Evolutionary conservation across 2,329 filamentous ascomycete genomes (phyloP), one percentile per base, ranked within the genome.

Genomic region (Colletotrichum falcatum): DNA sequence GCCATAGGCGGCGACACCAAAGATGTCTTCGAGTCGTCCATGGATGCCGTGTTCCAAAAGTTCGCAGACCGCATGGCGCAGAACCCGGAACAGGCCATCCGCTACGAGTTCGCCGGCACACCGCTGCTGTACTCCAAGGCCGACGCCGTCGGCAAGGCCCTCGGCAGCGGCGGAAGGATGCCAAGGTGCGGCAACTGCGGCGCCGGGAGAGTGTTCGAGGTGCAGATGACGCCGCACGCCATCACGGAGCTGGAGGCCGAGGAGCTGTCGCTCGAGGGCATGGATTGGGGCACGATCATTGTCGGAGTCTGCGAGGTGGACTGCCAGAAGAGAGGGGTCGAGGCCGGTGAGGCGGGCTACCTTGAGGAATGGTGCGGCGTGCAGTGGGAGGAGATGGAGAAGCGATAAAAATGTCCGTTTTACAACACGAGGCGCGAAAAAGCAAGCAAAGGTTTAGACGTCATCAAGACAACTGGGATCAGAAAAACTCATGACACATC

Each of bases 261-360:
- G 51, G 90, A 92, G 66, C 79, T 90, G 74, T 88, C 88, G 48
- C 77, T 91, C 26, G 87, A 97, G 84, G 96, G 95, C 0, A 99
- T 99, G 96, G 96, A 99, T 77, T 99, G 96, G 96, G 95, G 95
- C 0, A 98, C 94, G 0, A 88, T 99, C 11, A 89, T 99, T 68
- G 84, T 98, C 46, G 94, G 90, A 0, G 94, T 97, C 9, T 99
- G 96, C 79, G 89, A 87, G 74, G 88, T 83, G 77, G 94, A 98
- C 79, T 98, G 96, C 78, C 85, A 87, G 76, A 88, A 89, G 20
- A 80, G 80, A 7, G 87, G 88, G 0, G 86, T 89, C 8, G 80
- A 81, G 16, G 83, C 86, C 44, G 92, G 90, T 0, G 86, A 90
- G 76, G 88, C 90, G 0, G 93, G 91, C 1, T 98, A 97, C 81